phyloP scores from a whole-genome alignment of 2,329 filamentous ascomycete genomes.

The Annulohypoxylon truncatum region DNA sequence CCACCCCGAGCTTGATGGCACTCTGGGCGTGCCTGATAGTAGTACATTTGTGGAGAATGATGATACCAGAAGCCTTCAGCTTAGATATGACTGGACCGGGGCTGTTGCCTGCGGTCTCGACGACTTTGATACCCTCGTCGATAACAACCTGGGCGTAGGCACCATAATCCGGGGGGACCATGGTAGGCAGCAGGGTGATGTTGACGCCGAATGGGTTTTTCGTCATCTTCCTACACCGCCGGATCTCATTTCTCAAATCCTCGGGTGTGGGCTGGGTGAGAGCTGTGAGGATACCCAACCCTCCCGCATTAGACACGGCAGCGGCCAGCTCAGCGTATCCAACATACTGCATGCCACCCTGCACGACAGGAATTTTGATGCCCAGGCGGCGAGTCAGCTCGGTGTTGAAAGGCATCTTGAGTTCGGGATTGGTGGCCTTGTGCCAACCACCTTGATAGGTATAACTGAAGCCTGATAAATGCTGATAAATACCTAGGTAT shows the following conservation, averaged over 20 bases:
- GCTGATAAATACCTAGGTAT: neutral
- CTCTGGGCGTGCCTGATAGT: slow-evolving; percentile 93
- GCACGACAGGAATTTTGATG: slow-evolving; percentile 77
- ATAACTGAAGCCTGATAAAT: neutral
- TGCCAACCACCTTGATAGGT: slow-evolving; percentile 11
- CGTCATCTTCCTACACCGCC: slow-evolving; percentile 83
- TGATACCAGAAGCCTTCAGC: slow-evolving; percentile 83
- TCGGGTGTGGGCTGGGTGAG: slow-evolving; percentile 94
- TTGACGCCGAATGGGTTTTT: slow-evolving; percentile 90
- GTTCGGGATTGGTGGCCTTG: slow-evolving; percentile 30
- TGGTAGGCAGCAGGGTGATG: slow-evolving; percentile 89
- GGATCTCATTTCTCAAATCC: slow-evolving; percentile 93
- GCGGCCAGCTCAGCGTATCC: slow-evolving; percentile 83
- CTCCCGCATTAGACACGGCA: slow-evolving; percentile 84
- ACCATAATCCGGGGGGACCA: slow-evolving; percentile 90
- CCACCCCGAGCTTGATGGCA: slow-evolving; percentile 92
- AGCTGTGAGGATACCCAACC: slow-evolving; percentile 83
- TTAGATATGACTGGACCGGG: slow-evolving; percentile 91
- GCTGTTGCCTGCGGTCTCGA: slow-evolving; percentile 90
- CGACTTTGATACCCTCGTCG: slow-evolving; percentile 89
- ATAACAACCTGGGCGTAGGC: slow-evolving; percentile 94
- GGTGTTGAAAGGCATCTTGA: slow-evolving; percentile 67
- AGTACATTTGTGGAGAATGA: slow-evolving; percentile 96
- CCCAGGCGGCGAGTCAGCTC: slow-evolving; percentile 68
- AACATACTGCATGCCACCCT: slow-evolving; percentile 89